Conservation (phyloP, 257 asterid genomes). For the Ilex aquifolium region DNA sequence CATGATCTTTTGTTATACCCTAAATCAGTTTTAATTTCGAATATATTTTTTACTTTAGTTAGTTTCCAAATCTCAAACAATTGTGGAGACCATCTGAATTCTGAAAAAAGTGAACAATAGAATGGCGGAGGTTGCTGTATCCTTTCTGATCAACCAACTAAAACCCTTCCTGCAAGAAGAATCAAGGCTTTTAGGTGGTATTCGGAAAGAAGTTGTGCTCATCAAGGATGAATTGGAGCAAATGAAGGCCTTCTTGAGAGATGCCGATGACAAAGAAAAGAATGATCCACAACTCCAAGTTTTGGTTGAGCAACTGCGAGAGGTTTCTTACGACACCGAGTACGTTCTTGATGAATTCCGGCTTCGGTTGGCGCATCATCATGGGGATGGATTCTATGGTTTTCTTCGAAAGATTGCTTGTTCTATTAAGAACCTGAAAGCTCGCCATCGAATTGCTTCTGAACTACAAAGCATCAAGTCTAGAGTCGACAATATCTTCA, state of each 20-base stretch:
- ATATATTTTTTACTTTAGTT: too few species aligned
- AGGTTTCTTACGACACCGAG: conserved; percentile 10
- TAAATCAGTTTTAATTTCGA: too few species aligned
- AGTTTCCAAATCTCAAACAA: too few species aligned
- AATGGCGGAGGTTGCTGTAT: too few species aligned
- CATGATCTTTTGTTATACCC: too few species aligned
- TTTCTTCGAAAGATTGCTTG: neutral
- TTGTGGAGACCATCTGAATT: too few species aligned
- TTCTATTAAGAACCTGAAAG: conserved; percentile 11
- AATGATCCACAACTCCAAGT: conserved; percentile 6
- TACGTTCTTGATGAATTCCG: conserved; percentile 19
- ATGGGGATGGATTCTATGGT: conserved; percentile 6
- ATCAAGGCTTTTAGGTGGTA: neutral
- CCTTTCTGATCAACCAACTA: too few species aligned
- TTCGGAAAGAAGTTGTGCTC: conserved; percentile 2
- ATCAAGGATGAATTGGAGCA: conserved; percentile 12
- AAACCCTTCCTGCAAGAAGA: too few species aligned
- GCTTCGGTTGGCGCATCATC: conserved; percentile 8
- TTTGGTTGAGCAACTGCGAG: conserved; percentile 13
- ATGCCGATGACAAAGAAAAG: conserved; percentile 12
- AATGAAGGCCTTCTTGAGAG: conserved; percentile 9
- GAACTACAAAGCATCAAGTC: conserved; percentile 15
- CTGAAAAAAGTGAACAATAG: too few species aligned
- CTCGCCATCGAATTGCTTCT: conserved; percentile 15
- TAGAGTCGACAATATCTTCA: conserved; percentile 5